A percentile compares a stretch with the other conserved stretches of the same genome.
These are phyloP conservation scores for Sporothrix dimorphospora DNA, from an alignment of 2,329 filamentous ascomycete genomes.

Conservation along the genomic window DNA sequence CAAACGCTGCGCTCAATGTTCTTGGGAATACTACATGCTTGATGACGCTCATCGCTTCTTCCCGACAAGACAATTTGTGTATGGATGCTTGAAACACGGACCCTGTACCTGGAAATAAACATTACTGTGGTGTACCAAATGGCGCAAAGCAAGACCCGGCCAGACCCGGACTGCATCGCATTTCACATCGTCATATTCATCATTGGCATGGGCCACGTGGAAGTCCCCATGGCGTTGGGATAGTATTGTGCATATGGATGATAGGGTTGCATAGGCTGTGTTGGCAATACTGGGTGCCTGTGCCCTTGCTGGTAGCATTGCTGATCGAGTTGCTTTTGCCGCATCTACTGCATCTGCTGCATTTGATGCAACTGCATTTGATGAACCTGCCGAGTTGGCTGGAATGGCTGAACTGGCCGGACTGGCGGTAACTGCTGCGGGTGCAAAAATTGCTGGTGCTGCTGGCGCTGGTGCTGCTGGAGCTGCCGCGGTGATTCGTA, in stretches of 20 bases:
- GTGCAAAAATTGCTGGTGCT: not conserved
- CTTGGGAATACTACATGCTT: not conserved
- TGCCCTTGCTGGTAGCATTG: not conserved
- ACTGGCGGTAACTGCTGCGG: not conserved
- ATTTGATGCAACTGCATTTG: not conserved
- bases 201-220: conserved; percentile 9
- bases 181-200: conserved; percentile 1
- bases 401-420: not conserved
- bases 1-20: not conserved
- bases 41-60: conserved; percentile 7
- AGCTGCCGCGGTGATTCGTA: not conserved
- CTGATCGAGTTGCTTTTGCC: not conserved
- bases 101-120: not conserved
- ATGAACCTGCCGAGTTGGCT: not conserved
- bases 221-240: not conserved
- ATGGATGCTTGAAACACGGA: not conserved
- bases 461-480: not conserved
- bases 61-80: not conserved
- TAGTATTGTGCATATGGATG: not conserved
- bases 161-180: not conserved
- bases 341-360: not conserved
- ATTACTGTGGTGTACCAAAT: not conserved
- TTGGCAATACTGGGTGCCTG: not conserved
- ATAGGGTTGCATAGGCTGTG: not conserved
- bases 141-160: not conserved